These are phyloP conservation scores for Cicer judaicum DNA, from an alignment of 306 rosid species.

Conservation along the genomic window DNA sequence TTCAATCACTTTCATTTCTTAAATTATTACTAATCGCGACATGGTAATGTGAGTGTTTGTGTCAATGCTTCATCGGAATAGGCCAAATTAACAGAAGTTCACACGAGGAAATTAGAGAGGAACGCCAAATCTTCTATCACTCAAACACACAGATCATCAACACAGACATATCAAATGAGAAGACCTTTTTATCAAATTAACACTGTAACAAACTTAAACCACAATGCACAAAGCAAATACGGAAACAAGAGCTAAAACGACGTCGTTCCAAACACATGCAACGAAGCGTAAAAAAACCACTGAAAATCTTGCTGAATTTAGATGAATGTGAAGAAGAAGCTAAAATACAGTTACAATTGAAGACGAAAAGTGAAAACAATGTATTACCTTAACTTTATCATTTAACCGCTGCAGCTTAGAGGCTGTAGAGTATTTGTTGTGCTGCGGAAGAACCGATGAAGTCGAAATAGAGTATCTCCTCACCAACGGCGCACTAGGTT, in stretches of 20 bases:
- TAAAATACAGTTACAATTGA: neutral
- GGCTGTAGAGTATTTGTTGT: conserved; percentile 57
- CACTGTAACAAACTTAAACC: conserved; percentile 27
- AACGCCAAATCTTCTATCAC: neutral
- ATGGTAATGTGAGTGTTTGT: neutral
- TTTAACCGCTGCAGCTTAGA: conserved; percentile 71
- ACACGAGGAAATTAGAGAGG: neutral
- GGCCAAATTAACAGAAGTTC: conserved; percentile 23
- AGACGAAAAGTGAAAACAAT: conserved; percentile 32
- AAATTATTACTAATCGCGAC: neutral
- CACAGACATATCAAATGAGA: conserved; percentile 3
- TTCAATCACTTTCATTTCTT: neutral
- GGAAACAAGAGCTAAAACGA: conserved; percentile 27
- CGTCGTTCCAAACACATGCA: neutral
- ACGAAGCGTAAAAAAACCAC: neutral
- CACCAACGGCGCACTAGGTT: conserved; percentile 59
- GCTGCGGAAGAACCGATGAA: conserved; percentile 63
- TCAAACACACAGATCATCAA: conserved; percentile 27
- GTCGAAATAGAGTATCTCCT: conserved; percentile 82
- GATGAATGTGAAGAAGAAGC: conserved; percentile 30
- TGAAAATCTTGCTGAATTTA: conserved; percentile 10
- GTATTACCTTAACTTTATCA: conserved; percentile 79
- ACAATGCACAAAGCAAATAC: conserved; percentile 17
- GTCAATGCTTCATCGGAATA: neutral
- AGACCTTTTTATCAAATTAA: conserved; percentile 13